Percentiles rank a stretch among this genome's conserved stretches.
These are phyloP conservation scores for Pseudoneurospora amorphoporcata DNA, from an alignment of 495 filamentous ascomycete genomes.

Conservation along the genomic window DNA sequence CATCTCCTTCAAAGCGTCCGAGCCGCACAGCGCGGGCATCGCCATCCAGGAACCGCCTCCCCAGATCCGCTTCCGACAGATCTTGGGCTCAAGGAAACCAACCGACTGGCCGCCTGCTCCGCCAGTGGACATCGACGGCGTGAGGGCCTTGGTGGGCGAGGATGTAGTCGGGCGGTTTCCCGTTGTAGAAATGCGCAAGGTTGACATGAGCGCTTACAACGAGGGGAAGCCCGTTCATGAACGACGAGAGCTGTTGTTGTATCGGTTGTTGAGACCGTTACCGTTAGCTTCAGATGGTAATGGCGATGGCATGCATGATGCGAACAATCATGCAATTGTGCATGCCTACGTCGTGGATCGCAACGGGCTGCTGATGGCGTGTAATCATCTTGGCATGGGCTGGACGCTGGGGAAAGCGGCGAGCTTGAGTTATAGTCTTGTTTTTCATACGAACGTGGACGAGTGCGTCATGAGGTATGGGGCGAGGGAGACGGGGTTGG, in stretches of 20 bases:
- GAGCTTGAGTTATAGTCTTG: conserved; percentile 50
- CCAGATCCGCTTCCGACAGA: conserved; percentile 26
- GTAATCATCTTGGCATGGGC: conserved; percentile 48
- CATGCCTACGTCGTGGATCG: conserved; percentile 61
- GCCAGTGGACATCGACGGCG: conserved; percentile 26
- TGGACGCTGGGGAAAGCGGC: conserved; percentile 42
- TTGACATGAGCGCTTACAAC: conserved; percentile 52
- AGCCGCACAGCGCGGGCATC: conserved; percentile 18
- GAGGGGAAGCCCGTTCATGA: conserved; percentile 37
- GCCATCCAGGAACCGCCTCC: conserved; percentile 25
- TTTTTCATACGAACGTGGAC: conserved; percentile 45
- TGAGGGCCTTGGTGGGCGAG: conserved; percentile 16
- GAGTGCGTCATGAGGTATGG: conserved; percentile 29
- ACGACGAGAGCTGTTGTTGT: conserved; percentile 49
- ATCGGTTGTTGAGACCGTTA: conserved; percentile 41
- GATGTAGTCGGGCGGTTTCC: conserved; percentile 39
- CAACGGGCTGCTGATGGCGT: conserved; percentile 55
- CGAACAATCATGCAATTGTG: conserved; percentile 50
- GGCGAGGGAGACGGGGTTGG: conserved; percentile 14
- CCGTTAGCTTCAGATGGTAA: conserved; percentile 9
- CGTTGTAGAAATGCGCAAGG: conserved; percentile 50
- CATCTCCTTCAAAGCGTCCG: conserved; percentile 49
- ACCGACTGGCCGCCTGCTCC: conserved; percentile 33
- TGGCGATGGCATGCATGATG: conserved; percentile 10
- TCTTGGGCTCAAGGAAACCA: conserved; percentile 21